Percentiles rank a stretch among this genome's conserved stretches.
Conservation (phyloP, 2,329 filamentous ascomycete species). For the Coniella vitis region DNA sequence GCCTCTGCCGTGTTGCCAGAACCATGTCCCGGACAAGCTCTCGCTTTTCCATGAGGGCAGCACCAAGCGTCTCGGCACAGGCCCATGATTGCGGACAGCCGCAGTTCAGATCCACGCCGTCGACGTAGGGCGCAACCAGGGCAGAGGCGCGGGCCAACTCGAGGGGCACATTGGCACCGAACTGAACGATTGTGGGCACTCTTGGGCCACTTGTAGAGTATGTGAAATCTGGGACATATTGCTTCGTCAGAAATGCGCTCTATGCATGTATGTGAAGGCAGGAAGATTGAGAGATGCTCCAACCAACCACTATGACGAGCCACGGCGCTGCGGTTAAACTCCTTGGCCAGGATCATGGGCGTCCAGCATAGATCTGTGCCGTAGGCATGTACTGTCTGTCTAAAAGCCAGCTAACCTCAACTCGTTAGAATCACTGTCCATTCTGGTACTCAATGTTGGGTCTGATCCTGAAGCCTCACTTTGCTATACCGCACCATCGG, state of each 20-base stretch:
- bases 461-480: conserved; percentile 23
- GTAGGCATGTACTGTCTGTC: conserved; percentile 58
- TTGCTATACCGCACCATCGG: conserved; percentile 66
- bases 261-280: neutral
- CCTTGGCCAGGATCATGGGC: conserved; percentile 65
- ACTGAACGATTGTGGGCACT: conserved; percentile 59
- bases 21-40: conserved; percentile 63
- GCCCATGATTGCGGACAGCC: conserved; percentile 70
- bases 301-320: conserved; percentile 53
- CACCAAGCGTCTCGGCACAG: conserved; percentile 59
- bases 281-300: neutral
- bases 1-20: conserved; percentile 43
- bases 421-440: neutral
- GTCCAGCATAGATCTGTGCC: conserved; percentile 63
- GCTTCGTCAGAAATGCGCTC: neutral
- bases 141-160: conserved; percentile 58
- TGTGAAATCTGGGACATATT: conserved; percentile 48
- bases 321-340: conserved; percentile 55
- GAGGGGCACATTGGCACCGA: conserved; percentile 53
- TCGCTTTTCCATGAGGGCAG: conserved; percentile 60
- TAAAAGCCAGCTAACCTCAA: conserved; percentile 54
- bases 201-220: conserved; percentile 45
- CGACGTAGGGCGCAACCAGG: conserved; percentile 54
- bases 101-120: conserved; percentile 65
- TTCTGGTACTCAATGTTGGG: neutral